Conservation (phyloP, 345 rosid species). For the Hypericum androsaemum region DNA sequence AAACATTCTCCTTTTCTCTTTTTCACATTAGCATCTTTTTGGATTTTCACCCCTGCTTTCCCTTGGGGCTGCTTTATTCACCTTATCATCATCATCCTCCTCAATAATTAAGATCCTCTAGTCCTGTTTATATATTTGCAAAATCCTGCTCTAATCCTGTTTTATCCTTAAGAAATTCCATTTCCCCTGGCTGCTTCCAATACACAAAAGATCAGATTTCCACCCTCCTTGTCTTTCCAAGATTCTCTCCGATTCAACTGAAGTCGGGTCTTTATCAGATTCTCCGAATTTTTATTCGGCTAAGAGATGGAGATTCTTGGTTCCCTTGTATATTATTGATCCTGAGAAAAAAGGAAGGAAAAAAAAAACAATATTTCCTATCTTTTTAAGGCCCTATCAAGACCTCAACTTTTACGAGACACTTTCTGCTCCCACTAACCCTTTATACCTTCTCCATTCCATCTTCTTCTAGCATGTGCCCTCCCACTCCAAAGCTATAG, state of each 20-base stretch:
- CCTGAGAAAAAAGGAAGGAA: too few species aligned
- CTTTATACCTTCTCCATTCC: not conserved
- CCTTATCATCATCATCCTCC: too few species aligned
- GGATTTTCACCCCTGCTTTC: too few species aligned
- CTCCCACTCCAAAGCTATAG: not conserved
- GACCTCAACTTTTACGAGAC: not conserved
- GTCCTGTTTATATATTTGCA: too few species aligned
- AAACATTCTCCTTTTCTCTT: too few species aligned
- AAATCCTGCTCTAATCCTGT: too few species aligned
- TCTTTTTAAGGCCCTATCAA: conserved; percentile 10
- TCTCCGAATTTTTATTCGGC: conserved; percentile 21
- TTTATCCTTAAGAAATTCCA: not conserved
- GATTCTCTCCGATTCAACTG: conserved; percentile 25
- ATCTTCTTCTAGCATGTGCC: not conserved
- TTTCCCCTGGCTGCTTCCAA: not conserved
- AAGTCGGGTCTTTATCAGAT: conserved; percentile 23
- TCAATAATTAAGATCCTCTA: too few species aligned
- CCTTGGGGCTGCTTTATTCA: too few species aligned
- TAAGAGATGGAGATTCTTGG: conserved; percentile 28
- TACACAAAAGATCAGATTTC: conserved; percentile 11
- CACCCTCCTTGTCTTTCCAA: conserved; percentile 5
- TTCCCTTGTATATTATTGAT: conserved; percentile 19
- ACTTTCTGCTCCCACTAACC: conserved; percentile 2
- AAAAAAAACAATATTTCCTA: not conserved
- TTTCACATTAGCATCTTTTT: too few species aligned